These are phyloP conservation scores for Durotheca rogersii DNA, from an alignment of 495 filamentous ascomycete genomes.

Conservation along the genomic window DNA sequence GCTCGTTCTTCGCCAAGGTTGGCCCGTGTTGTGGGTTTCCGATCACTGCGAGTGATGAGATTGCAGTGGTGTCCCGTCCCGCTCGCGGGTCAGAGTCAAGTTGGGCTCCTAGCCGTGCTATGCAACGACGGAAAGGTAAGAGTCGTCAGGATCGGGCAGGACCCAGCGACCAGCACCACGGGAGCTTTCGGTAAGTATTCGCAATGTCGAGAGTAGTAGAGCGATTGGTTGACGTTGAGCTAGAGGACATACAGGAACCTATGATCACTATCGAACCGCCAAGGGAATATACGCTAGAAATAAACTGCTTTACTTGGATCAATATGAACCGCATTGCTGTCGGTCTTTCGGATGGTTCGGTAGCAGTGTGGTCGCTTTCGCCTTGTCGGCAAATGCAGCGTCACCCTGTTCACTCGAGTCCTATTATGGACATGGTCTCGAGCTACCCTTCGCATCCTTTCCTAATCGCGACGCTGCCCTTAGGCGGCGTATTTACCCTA, in stretches of 20 bases:
- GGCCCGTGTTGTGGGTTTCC: slow-evolving; percentile 36
- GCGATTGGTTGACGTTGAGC: slow-evolving; percentile 16
- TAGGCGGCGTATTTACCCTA: slow-evolving; percentile 47
- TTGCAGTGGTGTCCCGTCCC: slow-evolving; percentile 50
- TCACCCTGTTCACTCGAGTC: slow-evolving; percentile 43
- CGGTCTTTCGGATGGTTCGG: slow-evolving; percentile 50
- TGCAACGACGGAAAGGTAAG: slow-evolving; percentile 46
- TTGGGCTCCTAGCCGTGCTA: slow-evolving; percentile 42
- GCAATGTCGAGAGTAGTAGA: neutral
- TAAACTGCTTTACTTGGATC: slow-evolving; percentile 51
- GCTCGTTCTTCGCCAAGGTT: slow-evolving; percentile 30
- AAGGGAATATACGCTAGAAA: slow-evolving; percentile 44
- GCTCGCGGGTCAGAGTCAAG: slow-evolving; percentile 22
- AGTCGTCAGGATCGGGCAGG: slow-evolving; percentile 38
- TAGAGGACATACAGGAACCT: slow-evolving; percentile 45
- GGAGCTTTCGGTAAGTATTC: slow-evolving; percentile 38
- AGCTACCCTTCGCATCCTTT: slow-evolving; percentile 49
- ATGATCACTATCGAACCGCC: slow-evolving; percentile 42
- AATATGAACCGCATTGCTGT: slow-evolving; percentile 50
- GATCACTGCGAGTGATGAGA: slow-evolving; percentile 44
- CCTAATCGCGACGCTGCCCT: slow-evolving; percentile 46
- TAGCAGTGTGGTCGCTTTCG: slow-evolving; percentile 50
- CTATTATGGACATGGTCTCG: slow-evolving; percentile 50
- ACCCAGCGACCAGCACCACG: slow-evolving; percentile 12
- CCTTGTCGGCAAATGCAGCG: slow-evolving; percentile 43